These are phyloP conservation scores for Elongisporangium undulatum DNA, from an alignment of 352 stramenopile genomes.

Conservation along the genomic window DNA sequence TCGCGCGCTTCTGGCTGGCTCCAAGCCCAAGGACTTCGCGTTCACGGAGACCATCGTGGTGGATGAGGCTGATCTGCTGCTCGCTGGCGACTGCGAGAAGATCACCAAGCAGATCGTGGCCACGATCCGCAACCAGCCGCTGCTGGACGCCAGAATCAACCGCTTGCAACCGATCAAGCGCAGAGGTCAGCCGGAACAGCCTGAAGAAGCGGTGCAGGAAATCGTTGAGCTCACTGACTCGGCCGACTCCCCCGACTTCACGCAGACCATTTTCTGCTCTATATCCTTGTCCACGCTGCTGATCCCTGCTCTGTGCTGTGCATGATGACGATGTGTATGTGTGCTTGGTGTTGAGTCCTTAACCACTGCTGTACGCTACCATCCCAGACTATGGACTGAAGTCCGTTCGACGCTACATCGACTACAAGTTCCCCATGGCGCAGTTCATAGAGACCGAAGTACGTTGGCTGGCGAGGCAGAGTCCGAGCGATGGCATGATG, in stretches of 20 bases:
- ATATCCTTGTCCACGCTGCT: constrained; percentile 42
- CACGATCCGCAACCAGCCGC: constrained; percentile 75
- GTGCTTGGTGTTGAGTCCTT: constrained; percentile 6
- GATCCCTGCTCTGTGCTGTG: not conserved
- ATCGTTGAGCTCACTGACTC: constrained; percentile 11
- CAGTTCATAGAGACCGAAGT: constrained; percentile 67
- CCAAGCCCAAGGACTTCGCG: constrained; percentile 63
- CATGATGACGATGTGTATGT: constrained; percentile 4
- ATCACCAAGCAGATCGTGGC: constrained; percentile 81
- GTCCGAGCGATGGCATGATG: not conserved
- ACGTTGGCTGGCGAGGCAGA: not conserved
- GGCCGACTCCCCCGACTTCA: constrained; percentile 18
- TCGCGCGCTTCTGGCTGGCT: constrained; percentile 53
- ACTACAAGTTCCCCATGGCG: constrained; percentile 69
- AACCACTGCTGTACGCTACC: constrained; percentile 34
- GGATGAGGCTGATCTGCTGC: constrained; percentile 81
- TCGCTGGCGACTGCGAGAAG: constrained; percentile 65
- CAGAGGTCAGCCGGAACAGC: not conserved
- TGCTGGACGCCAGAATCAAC: constrained; percentile 44
- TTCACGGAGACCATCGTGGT: constrained; percentile 73
- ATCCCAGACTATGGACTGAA: constrained; percentile 78
- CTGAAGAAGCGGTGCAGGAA: not conserved
- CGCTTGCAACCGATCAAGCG: constrained; percentile 6
- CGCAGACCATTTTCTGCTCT: constrained; percentile 77
- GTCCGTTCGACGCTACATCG: constrained; percentile 62